Evolutionary conservation across 2,329 filamentous ascomycete species (phyloP), one percentile per base, ranked within the genome.

Genomic region (Epichloe sp.): DNA sequence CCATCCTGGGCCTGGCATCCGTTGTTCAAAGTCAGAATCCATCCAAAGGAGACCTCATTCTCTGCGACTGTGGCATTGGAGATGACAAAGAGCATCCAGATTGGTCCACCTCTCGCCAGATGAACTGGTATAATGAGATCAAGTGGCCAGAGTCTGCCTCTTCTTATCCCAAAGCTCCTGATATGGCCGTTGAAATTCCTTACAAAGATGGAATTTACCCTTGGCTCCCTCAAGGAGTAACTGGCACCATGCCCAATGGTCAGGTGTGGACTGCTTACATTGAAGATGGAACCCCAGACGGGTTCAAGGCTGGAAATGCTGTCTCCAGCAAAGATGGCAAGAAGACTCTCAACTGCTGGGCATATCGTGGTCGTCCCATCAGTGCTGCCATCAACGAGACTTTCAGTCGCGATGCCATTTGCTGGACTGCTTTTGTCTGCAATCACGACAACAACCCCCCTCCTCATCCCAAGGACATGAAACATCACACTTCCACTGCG

Each of bases 71-170:
- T 50, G 68, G 69, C 34, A 70, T 71, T 50, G 69, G 69, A 5
- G 65, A 69, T 52, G 69, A 71, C 57, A 59, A 63, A n/a, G 60
- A 62, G 6, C 65, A 71, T 41, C 58, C 62, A 10, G 61, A 59
- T 36, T 71, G 68, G 68, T 71, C 68, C 6, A 71, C 69, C 5
- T 71, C 68, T 44, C 68, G 68, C 41, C 68, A 71, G 56, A 67
- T 71, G 58, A 71, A 71, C 54, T 71, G 69, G 69, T 71, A 71
- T 50, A 50, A 65, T 44, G 62, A 68, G 10, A 62, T 70, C 43
- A 52, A 58, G 36, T 71, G 68, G 68, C 63, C 67, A 14, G 56
- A 59, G 4, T 61, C 61, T 34, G 63, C 60, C 38, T 63, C 63
- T 34, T 57, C 60, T 12, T 67, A 68, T 38, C 68, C 68, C 11